Evolutionary conservation across 1,284 basidiomycete genomes (phyloP), one percentile per base, ranked within the genome.

Genomic region (Ustilago shanxiensis): DNA sequence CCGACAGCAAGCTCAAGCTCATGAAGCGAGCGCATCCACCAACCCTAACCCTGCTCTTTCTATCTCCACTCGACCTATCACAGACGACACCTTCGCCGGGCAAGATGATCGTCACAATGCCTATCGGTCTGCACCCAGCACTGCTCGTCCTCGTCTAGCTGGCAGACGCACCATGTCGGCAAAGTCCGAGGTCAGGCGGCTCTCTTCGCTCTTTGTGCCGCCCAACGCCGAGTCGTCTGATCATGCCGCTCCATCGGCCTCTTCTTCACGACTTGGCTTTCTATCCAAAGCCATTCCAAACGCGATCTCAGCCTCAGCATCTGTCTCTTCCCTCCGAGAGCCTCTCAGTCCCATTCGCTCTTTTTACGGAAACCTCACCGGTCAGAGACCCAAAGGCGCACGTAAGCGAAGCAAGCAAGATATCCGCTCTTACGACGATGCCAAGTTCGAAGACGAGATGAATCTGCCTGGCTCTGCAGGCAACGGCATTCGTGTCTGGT

Each of bases 401-500:
- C 63, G 68, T 50, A 64, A 59, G 29, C 56, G 67, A 24, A 49
- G 51, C 58, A 70, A 60, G 53, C 31, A 60, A 26, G 54, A 67
- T 24, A 10, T 56, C 7, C 63, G 66, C 16, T 60, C 74, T 33
- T 79, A 79, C 45, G 78, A 79, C 41, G 78, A 79, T 47, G 61
- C 62, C n/a, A 64, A 65, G 18, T 68, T 79, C 50, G 66, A 77
- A 39, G 67, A 74, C 41, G 78, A 79, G 35, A 72, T 71, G 65
- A 65, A 70, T 13, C 57, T 70, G 0, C 65, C 69, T 6, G 69
- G 68, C n/a, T 45, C 73, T 2, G 62, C 58, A n/a, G 73, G 72
- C 37, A 82, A 82, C 51, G 79, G 79, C 28, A 52, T 82, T 18
- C 70, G 83, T 35, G 78, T 82, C 26, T 79, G 79, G 79, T 84